Evolutionary conservation across 2,329 filamentous ascomycete genomes (phyloP).

Genomic region (Cercospora janseana): DNA sequence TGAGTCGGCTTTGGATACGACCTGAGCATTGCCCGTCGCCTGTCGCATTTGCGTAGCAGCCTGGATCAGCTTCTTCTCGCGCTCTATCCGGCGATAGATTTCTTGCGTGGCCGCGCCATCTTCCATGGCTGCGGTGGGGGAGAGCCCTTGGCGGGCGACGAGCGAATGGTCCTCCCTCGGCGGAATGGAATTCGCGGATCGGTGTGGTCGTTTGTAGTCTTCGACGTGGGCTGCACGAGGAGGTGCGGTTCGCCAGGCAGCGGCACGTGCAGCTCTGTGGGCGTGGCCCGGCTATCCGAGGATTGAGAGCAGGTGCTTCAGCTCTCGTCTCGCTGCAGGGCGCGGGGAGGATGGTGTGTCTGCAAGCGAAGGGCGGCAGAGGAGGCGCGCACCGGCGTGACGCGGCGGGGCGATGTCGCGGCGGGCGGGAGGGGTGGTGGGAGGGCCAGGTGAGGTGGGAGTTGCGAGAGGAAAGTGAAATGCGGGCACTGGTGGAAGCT

Average conservation of each 20-base stretch:
- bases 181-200: background rate
- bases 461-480: background rate
- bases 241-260: constrained; percentile 12
- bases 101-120: constrained; percentile 67
- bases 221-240: constrained; percentile 3
- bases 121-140: constrained; percentile 50
- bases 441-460: constrained; percentile 3
- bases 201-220: background rate
- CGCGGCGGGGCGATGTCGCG: constrained; percentile 1
- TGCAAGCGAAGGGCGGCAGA: background rate
- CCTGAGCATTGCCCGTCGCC: constrained; percentile 89
- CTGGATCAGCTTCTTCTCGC: constrained; percentile 91
- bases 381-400: constrained; percentile 1
- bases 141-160: constrained; percentile 21
- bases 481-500: constrained; percentile 1
- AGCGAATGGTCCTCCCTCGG: constrained; percentile 12
- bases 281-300: constrained; percentile 9
- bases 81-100: constrained; percentile 95
- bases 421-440: background rate
- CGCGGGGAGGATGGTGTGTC: constrained; percentile 2
- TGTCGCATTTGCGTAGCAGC: constrained; percentile 93
- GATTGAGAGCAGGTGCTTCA: constrained; percentile 1
- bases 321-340: constrained; percentile 7
- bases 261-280: constrained; percentile 14
- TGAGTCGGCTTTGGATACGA: constrained; percentile 84